These are phyloP conservation scores for Rhodotorula diobovata DNA, from an alignment of 768 basidiomycete genomes.

Conservation along the genomic window DNA sequence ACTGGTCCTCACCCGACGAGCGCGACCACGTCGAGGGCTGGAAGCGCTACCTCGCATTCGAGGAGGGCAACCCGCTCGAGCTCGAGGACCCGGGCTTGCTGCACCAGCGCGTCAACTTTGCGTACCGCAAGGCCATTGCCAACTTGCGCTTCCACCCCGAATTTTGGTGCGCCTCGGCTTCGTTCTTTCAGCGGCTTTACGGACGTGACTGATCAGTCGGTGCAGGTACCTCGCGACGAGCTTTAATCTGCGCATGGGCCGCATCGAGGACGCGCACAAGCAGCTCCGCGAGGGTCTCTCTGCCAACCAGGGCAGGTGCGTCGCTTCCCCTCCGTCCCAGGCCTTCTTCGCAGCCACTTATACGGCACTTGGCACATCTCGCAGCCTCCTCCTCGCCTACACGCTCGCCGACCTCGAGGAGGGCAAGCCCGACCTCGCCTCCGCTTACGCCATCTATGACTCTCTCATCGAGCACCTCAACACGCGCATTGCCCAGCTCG, in stretches of 20 bases:
- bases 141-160: constrained; percentile 93
- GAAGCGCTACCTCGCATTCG: constrained; percentile 91
- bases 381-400: constrained; percentile 82
- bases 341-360: background rate
- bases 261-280: constrained; percentile 72
- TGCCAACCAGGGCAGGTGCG: constrained; percentile 75
- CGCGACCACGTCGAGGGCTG: constrained; percentile 73
- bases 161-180: constrained; percentile 63
- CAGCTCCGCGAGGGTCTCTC: constrained; percentile 78
- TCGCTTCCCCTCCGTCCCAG: background rate
- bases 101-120: constrained; percentile 67
- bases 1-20: constrained; percentile 69
- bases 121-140: constrained; percentile 82
- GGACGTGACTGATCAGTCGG: background rate
- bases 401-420: constrained; percentile 74
- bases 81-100: constrained; percentile 72
- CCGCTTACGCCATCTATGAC: constrained; percentile 68
- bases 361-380: background rate
- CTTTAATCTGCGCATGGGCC: constrained; percentile 70
- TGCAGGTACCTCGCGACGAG: constrained; percentile 83
- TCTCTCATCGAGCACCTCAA: constrained; percentile 66
- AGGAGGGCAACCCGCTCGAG: constrained; percentile 88
- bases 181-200: background rate
- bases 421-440: constrained; percentile 59
- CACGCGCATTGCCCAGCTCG: constrained; percentile 44